Evolutionary conservation across 352 stramenopile genomes (phyloP), one percentile per base, ranked within the genome.

Genomic region (Pythium biforme): DNA sequence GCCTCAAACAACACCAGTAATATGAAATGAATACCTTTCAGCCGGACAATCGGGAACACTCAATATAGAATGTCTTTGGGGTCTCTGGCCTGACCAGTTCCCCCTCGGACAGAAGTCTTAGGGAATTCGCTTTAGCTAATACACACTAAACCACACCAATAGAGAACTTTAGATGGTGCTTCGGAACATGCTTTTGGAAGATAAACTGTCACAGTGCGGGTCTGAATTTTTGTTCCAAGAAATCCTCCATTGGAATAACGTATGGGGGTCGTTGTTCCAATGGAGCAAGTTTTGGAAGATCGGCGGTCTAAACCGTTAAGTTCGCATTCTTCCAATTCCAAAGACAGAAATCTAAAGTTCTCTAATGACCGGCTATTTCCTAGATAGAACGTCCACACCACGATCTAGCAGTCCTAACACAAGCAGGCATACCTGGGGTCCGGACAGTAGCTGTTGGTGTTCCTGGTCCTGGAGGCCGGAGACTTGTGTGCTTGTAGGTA

Each of bases 11-110:
- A 4, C 37, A 43, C 37, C 17, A n/a, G n/a, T 19, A 43, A 43
- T 43, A 43, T 43, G 37, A 43, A 43, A 43, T 43, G 37, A 43
- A 43, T 11, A 4, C 37, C 4, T 43, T 20, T n/a, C 3, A 11
- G 12, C 37, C 37, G 12, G 37, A 43, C 6, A 43, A 43, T 43
- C 7, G 37, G 37, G 12, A n/a, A 43, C 37, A 43, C 37, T 43
- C 37, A 43, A 43, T 43, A 43, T 43, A n/a, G 17, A 43, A n/a
- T 43, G 37, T 19, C 37, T 43, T 43, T 43, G 37, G 37, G 37
- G 39, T 45, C 39, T 45, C 39, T 45, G 39, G 39, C 39, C 39
- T 45, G 39, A 45, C 39, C 39, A 45, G 39, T 45, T 45, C 39
- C 39, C 39, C 39, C 39, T 45, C 39, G 4, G 39, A 45, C 39